Base-by-base conservation (phyloP, 2,329 filamentous ascomycete species). In the Coniochaeta pulveracea region DNA sequence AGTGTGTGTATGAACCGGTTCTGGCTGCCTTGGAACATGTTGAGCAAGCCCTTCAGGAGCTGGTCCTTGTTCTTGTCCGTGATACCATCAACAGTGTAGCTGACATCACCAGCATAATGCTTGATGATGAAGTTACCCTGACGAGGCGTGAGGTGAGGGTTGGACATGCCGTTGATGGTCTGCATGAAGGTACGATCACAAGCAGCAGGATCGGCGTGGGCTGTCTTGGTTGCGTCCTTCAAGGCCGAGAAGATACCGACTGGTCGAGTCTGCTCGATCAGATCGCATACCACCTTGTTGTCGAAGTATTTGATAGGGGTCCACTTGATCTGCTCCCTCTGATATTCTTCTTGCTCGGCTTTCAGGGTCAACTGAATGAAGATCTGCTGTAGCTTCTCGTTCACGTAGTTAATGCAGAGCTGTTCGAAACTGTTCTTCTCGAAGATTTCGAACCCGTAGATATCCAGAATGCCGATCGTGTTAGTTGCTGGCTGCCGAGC, bases 31-130 rank as follows among this genome's bases (percentile, higher is more conserved):
- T 80, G 79, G 49, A 94, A 82, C 23, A 98, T 67, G 50, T 85
- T 89, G 33, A 96, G 70, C 26, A 98, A 65, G 46, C 94, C 91
- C 64, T 98, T 98, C 37, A 96, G 66, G 27, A 98, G 68, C 57
- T 93, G 85, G 51, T 98, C 91, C 67, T 96, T 98, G 67, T 96
- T 98, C 71, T 98, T 98, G 57, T 98, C 91, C 1, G 91, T 98
- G 66, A 98, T 98, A 38, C 91, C 91, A 36, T 93, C 85, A 3
- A 96, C 80, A 2, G 83, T 84, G 56, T 98, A 98, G 43, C 77
- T 79, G 45, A 98, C 91, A 58, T 98, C 91, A 58, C 91, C 91
- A 37, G 91, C 91, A 54, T 98, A 98, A 60, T 98, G 91, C 66
- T 95, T 96, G 61, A 98, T 83, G 51, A 98, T 91, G 58, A 98